These are phyloP conservation scores for Chrysoporthe cubensis DNA, from an alignment of 2,329 filamentous ascomycete genomes.

Conservation along the genomic window DNA sequence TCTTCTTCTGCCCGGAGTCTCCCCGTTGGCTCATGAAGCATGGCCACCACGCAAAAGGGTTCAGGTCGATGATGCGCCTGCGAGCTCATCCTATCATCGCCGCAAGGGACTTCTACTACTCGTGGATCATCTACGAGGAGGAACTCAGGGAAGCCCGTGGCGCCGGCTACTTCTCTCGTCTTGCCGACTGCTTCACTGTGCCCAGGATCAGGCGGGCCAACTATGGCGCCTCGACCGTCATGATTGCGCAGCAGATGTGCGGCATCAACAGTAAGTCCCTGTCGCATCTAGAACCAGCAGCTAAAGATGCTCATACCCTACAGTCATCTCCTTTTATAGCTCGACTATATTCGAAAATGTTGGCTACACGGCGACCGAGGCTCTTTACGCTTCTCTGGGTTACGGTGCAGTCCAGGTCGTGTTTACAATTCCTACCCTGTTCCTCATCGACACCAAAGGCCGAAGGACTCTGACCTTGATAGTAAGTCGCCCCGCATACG, in stretches of 20 bases:
- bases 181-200: constrained; percentile 69
- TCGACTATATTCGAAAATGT: constrained; percentile 64
- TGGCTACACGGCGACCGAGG: constrained; percentile 57
- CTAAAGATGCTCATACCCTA: not conserved
- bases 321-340: constrained; percentile 73
- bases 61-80: constrained; percentile 55
- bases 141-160: constrained; percentile 46
- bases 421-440: constrained; percentile 37
- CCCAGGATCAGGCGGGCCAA: constrained; percentile 73
- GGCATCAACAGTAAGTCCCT: constrained; percentile 58
- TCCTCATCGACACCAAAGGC: constrained; percentile 38
- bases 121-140: constrained; percentile 62
- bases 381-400: constrained; percentile 66
- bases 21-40: constrained; percentile 72
- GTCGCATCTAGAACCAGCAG: not conserved
- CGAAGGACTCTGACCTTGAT: constrained; percentile 34
- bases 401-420: constrained; percentile 50
- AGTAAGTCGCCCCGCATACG: constrained; percentile 24
- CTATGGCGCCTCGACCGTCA: constrained; percentile 76
- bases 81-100: constrained; percentile 61
- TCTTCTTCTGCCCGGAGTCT: constrained; percentile 70
- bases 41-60: constrained; percentile 63
- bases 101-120: constrained; percentile 65
- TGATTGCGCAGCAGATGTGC: constrained; percentile 69
- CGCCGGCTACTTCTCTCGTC: constrained; percentile 63